Percentiles rank a stretch among this genome's conserved stretches.
Conservation (phyloP, 2,329 filamentous ascomycete species). For the Cladophialophora yegresii region DNA sequence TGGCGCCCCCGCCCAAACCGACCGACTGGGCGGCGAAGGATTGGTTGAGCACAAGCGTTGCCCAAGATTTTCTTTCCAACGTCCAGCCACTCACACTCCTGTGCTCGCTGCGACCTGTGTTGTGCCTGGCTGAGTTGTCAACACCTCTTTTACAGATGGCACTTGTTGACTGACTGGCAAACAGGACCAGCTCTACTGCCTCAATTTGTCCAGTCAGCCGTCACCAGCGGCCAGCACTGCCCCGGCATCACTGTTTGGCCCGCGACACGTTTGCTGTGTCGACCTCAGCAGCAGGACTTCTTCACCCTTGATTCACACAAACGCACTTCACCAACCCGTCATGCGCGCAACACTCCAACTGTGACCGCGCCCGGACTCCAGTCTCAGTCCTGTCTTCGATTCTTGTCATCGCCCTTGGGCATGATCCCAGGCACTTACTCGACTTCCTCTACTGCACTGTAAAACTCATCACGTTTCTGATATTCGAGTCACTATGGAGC, state of each 20-base stretch:
- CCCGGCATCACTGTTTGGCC: neutral
- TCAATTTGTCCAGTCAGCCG: conserved; percentile 13
- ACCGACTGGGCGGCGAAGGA: conserved; percentile 6
- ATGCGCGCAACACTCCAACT: conserved; percentile 30
- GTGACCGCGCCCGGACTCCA: conserved; percentile 21
- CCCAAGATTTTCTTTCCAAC: neutral
- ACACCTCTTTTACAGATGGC: conserved; percentile 29
- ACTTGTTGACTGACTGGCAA: conserved; percentile 27
- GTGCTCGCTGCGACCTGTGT: conserved; percentile 2
- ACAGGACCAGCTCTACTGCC: conserved; percentile 11
- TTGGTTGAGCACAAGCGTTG: conserved; percentile 3
- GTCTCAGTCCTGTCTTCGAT: conserved; percentile 15
- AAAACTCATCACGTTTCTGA: conserved; percentile 16
- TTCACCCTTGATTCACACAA: conserved; percentile 1
- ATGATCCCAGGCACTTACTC: conserved; percentile 23
- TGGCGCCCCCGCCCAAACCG: neutral
- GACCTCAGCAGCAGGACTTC: neutral
- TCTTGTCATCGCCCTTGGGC: conserved; percentile 15
- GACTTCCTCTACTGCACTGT: conserved; percentile 1
- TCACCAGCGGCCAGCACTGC: neutral
- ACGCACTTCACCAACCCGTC: conserved; percentile 13
- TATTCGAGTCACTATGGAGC: conserved; percentile 23
- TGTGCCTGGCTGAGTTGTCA: conserved; percentile 21
- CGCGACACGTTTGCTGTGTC: neutral
- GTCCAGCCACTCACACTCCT: conserved; percentile 15